Evolutionary conservation across 495 filamentous ascomycete genomes (phyloP).

Genomic region (Talaromyces borbonicus): DNA sequence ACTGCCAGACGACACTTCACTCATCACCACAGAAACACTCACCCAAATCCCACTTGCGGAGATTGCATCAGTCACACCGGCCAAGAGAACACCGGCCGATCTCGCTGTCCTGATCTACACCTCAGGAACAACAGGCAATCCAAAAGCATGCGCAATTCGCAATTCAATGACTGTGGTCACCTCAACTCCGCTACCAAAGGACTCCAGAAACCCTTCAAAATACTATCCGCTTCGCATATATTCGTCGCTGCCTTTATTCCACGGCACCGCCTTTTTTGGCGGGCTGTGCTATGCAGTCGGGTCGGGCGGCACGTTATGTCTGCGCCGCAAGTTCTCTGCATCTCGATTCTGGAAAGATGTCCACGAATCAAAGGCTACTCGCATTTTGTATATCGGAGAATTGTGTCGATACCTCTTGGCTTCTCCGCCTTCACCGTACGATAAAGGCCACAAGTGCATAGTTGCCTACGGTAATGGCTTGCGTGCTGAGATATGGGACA

Average conservation of each 20-base stretch:
- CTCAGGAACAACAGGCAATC: constrained; percentile 80
- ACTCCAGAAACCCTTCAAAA: constrained; percentile 25
- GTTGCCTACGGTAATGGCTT: constrained; percentile 82
- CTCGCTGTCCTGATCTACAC: constrained; percentile 73
- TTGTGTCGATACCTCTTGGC: constrained; percentile 82
- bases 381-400: constrained; percentile 92
- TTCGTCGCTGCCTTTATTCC: constrained; percentile 88
- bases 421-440: constrained; percentile 61
- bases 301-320: constrained; percentile 32
- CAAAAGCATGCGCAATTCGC: constrained; percentile 75
- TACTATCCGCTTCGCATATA: constrained; percentile 63
- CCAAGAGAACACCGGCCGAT: constrained; percentile 35
- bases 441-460: constrained; percentile 63
- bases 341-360: constrained; percentile 79
- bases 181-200: constrained; percentile 28
- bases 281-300: constrained; percentile 40
- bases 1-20: background rate
- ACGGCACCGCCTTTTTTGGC: constrained; percentile 66
- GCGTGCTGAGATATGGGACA: constrained; percentile 83
- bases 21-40: background rate
- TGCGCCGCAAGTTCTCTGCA: constrained; percentile 71
- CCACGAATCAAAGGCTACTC: constrained; percentile 61
- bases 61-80: constrained; percentile 10
- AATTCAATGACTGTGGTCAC: constrained; percentile 43
- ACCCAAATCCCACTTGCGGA: background rate